phyloP scores from a whole-genome alignment of 768 basidiomycete genomes.

The Mycena kentingensis region DNA sequence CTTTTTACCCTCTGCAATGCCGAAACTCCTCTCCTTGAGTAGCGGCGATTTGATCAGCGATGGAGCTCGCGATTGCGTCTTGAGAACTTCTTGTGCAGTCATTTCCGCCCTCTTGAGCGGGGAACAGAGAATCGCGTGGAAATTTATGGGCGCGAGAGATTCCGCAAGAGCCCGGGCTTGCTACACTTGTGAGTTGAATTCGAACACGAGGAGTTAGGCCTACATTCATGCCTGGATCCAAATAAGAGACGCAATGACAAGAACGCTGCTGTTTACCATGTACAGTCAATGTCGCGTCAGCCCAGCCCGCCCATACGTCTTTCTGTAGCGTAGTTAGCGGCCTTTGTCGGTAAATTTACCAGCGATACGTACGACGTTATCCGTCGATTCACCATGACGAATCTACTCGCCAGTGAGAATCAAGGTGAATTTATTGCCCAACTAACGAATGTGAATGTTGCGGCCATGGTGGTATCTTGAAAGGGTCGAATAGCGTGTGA shows the following conservation, averaged over 20 bases:
- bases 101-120: constrained; percentile 62
- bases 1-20: constrained; percentile 65
- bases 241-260: constrained; percentile 8
- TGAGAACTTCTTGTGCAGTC: constrained; percentile 60
- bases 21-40: constrained; percentile 71
- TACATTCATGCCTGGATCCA: constrained; percentile 54
- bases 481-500: no score
- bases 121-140: constrained; percentile 66
- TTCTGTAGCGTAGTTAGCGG: constrained; percentile 23
- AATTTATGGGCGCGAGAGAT: constrained; percentile 46
- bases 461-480: constrained; percentile 29
- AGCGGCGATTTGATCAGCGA: constrained; percentile 49
- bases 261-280: constrained; percentile 74
- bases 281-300: constrained; percentile 71
- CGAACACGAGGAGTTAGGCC: constrained; percentile 17
- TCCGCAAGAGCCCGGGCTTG: constrained; percentile 67
- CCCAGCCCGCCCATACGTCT: constrained; percentile 73
- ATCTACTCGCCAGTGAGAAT: constrained; percentile 42
- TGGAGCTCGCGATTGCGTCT: constrained; percentile 49
- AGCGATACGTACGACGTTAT: constrained; percentile 58
- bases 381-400: constrained; percentile 76
- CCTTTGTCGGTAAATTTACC: not conserved
- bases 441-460: constrained; percentile 40
- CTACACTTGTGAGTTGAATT: constrained; percentile 29
- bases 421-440: not conserved